Evolutionary conservation across 306 rosid genomes (phyloP), one percentile per base, ranked within the genome.

Genomic region (Geum urbanum): DNA sequence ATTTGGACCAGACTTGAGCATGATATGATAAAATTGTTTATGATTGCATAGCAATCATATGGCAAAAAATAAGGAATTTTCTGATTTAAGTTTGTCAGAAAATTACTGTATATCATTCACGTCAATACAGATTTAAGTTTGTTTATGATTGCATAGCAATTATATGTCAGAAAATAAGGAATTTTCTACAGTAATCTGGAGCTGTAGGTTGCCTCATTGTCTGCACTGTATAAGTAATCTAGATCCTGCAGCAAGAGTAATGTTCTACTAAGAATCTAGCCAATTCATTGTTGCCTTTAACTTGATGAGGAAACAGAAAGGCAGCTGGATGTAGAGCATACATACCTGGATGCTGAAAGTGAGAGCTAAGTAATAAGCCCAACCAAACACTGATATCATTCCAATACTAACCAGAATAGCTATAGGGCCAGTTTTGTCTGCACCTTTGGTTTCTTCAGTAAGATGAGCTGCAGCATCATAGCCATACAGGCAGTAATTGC

Each of bases 321-420:
- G 22, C 32, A 27, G 2, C 32, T 27, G 32, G 32, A 27, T 27
- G 32, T 27, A 27, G 4, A 12, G 2, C 1, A 9, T 6, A 27
- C 18, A 32, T 67, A 68, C 72, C 72, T 14, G 41, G 46, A 52
- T 52, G 62, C 72, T 68, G 39, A 68, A 68, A 18, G 72, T 68
- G 37, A 68, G 72, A 51, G 72, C 72, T 2, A 68, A 39, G 72
- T 68, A 68, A 39, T 68, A 68, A 6, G 62, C 77, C 69, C 63
- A 75, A 58, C 74, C 74, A 75, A 68, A 62, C 9, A 75, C 70
- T 49, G 79, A 68, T 9, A 75, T 18, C 32, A 75, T 61, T 39
- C 70, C 79, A 5, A 75, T 50, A 19, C 79, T 67, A 14, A 64
- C 68, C 5, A 75, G 70, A 27, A 75, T 75, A 7, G 74, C 74